phyloP scores from a whole-genome alignment of 2,329 filamentous ascomycete species.

The Spiromastix sp. region DNA sequence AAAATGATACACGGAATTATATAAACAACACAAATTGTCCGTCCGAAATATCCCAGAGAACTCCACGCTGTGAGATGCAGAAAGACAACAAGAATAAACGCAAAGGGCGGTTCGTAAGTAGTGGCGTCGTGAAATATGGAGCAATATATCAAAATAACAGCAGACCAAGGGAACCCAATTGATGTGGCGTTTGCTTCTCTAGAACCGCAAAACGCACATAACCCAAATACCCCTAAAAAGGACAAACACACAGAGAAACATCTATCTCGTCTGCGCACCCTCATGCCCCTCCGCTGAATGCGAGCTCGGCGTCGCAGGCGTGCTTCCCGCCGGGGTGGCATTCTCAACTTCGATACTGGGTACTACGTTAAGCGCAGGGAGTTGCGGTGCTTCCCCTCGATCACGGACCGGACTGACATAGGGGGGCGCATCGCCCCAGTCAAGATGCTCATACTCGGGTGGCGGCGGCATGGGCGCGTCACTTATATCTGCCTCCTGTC shows the following conservation, averaged over 20 bases:
- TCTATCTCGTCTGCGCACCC: not conserved
- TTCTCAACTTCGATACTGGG: slow-evolving; percentile 18
- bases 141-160: no score
- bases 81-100: no score
- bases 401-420: slow-evolving; percentile 23
- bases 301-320: slow-evolving; percentile 14
- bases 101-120: no score
- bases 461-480: slow-evolving; percentile 25
- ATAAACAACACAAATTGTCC: no score
- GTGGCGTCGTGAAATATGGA: no score
- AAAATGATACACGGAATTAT: no score
- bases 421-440: slow-evolving; percentile 34
- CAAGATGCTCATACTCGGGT: slow-evolving; percentile 32
- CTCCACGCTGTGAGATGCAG: no score
- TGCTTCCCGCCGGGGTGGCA: slow-evolving; percentile 13
- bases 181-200: not conserved
- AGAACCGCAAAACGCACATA: not conserved
- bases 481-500: slow-evolving; percentile 27
- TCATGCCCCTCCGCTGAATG: not conserved
- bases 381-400: slow-evolving; percentile 9
- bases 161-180: no score
- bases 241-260: no score
- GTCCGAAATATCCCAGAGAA: no score
- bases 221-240: no score
- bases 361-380: slow-evolving; percentile 10